These are phyloP conservation scores for Penicillium sp. DNA, from an alignment of 2,329 filamentous ascomycete species.

Conservation along the genomic window DNA sequence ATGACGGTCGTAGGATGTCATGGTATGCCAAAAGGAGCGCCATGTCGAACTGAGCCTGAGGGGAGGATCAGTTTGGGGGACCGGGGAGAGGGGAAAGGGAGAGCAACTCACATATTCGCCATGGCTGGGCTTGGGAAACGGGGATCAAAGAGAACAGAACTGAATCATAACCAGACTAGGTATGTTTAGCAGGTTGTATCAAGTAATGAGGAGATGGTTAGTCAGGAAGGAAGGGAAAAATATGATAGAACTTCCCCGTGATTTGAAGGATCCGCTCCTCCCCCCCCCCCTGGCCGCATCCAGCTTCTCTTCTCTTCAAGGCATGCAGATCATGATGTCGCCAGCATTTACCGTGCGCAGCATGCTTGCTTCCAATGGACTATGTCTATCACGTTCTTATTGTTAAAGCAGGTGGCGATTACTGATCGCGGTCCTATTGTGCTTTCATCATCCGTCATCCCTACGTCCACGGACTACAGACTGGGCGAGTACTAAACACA, in stretches of 20 bases:
- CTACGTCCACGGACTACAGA: background rate
- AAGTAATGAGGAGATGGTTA: constrained; percentile 3
- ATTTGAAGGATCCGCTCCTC: constrained; percentile 8
- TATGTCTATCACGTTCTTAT: background rate
- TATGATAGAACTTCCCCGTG: constrained; percentile 13
- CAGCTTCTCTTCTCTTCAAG: constrained; percentile 11
- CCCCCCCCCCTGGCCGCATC: constrained; percentile 20
- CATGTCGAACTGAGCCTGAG: constrained; percentile 67
- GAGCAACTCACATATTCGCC: constrained; percentile 23
- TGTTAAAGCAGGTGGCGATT: background rate
- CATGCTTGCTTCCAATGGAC: background rate
- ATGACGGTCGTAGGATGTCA: constrained; percentile 76
- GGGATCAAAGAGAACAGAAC: constrained; percentile 3
- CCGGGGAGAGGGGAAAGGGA: constrained; percentile 1
- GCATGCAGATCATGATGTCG: constrained; percentile 29
- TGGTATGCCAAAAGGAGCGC: constrained; percentile 93
- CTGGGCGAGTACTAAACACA: background rate
- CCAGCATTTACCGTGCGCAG: constrained; percentile 1
- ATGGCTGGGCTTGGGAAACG: constrained; percentile 15
- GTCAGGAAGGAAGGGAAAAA: constrained; percentile 11
- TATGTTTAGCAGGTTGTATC: constrained; percentile 9
- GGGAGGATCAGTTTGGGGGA: constrained; percentile 6
- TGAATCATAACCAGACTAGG: constrained; percentile 11
- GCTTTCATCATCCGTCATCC: background rate
- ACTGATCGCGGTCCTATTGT: background rate